Conservation (phyloP, 371 early-diverging fungal genomes). For the Umbelopsis sp. region DNA sequence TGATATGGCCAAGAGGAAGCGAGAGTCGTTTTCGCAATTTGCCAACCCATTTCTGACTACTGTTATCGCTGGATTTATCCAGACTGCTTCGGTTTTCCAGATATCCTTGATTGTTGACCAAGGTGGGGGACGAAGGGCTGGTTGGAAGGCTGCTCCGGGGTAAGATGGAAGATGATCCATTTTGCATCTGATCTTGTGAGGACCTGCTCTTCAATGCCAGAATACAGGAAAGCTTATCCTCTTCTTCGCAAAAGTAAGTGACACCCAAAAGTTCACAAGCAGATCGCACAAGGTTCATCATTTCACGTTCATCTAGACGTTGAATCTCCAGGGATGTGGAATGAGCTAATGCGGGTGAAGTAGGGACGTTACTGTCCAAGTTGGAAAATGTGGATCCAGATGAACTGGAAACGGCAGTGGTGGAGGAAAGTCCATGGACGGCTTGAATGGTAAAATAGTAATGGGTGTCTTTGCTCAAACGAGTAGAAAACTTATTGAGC, state of each 20-base stretch:
- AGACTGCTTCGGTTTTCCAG: constrained; percentile 23
- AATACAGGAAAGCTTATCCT: constrained; percentile 38
- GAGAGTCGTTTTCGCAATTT: constrained; percentile 32
- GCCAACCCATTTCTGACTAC: constrained; percentile 28
- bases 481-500: constrained; percentile 9
- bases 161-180: constrained; percentile 3
- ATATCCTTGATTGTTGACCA: constrained; percentile 17
- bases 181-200: background rate
- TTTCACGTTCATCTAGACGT: constrained; percentile 33
- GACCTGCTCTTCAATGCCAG: constrained; percentile 28
- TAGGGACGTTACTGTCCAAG: constrained; percentile 7
- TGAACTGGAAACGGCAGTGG: constrained; percentile 11
- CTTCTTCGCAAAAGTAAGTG: constrained; percentile 40
- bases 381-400: constrained; percentile 5
- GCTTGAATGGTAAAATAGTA: constrained; percentile 13
- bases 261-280: constrained; percentile 48
- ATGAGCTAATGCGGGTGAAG: background rate
- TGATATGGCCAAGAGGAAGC: constrained; percentile 24
- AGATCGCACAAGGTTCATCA: constrained; percentile 41
- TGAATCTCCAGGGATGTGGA: constrained; percentile 10
- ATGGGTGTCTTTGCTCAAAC: constrained; percentile 2
- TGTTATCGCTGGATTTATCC: constrained; percentile 21
- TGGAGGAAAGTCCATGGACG: constrained; percentile 6
- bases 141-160: background rate
- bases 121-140: constrained; percentile 19